Base-by-base conservation (phyloP, 1,139 yeast genomes). In the Candida buenavistaensis region DNA sequence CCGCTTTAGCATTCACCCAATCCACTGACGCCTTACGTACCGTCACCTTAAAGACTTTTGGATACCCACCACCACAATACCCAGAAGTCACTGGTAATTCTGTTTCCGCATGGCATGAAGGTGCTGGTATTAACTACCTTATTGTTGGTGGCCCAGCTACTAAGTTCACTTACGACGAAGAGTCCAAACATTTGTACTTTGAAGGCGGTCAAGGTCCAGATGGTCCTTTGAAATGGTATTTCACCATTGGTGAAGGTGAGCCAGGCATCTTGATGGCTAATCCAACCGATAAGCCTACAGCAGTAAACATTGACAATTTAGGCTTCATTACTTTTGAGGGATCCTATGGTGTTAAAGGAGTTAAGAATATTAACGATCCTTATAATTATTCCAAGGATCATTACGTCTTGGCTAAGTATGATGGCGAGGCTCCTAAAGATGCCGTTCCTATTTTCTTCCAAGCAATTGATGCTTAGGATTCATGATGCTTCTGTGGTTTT, bases 51-150 rank as follows among this genome's bases (percentile, higher is more conserved):
- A 29, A 29, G 22, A 29, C 32, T 16, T 29, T 29, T 11, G 32
- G 26, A 20, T 29, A 29, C 13, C 32, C 32, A 29, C 32, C 32
- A 29, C 32, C 32, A 29, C 32, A 29, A 23, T 29, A 34, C 21
- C 31, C 30, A 14, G 23, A 32, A 11, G 23, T 33, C 17, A 33
- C 30, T 24, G 36, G 36, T 23, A 28, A 26, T 7, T 25, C 27
- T 9, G 29, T 33, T 24, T 33, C 36, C 12, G 36, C 36, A 10
- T 26, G 28, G 24, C 36, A 33, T 20, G 36, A 33, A 33, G 36
- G 36, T 14, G 36, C 36, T 14, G 36, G 33, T 19, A 28, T 33
- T 14, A 15, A 25, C n/a, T 33, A 33, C n/a, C 23, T 33, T 17
- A 15, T 33, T 16, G 26, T 33, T 24, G 36, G 27, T 25, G 30